Evolutionary conservation across 148 eudicot species (phyloP), one percentile per base, ranked within the genome.

Genomic region (Talinum fruticosum): DNA sequence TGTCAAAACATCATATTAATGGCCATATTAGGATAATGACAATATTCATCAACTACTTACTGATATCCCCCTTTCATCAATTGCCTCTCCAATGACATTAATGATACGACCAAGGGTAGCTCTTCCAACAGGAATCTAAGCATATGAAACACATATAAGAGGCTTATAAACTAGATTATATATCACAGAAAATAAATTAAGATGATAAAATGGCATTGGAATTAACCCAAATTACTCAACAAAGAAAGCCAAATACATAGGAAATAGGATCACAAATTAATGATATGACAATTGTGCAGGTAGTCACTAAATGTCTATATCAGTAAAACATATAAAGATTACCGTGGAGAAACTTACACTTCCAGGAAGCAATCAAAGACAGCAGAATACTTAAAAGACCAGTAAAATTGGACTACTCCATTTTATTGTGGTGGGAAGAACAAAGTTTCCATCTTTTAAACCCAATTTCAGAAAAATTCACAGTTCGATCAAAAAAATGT

Each of bases 101-200:
- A 96, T 96, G 75, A 96, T 93, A 78, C 99, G 99, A 53, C 99
- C 99, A 84, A 96, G 97, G 32, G 99, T 93, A 36, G 93, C 90
- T 78, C 99, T 91, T 69, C 99, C 99, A 45, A 96, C 99, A 79
- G 99, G 99, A 13, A 96, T 92, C 99, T 96, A 80, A 47, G 16
- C 33, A 37, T 21, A 70, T 2, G 2, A 68, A 29, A 65, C 1
- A 67, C 2, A 51, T 0, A 5, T 15, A 13, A 26, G 29, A 74
- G 70, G 34, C 44, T 8, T 6, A 23, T 8, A 44, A 35, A 33
- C 32, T 36, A 13, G 24, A 67, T 59, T 71, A 18, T 8, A 78
- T n/a, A 16, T 62, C 1, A 10, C 72, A 28, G 26, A 35, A 78
- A 37, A 13, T 12, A 30, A 6, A 45, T 36, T 7, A 8, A 59